phyloP scores from a whole-genome alignment of 768 basidiomycete genomes.

The Xerocomellus dryophilus region DNA sequence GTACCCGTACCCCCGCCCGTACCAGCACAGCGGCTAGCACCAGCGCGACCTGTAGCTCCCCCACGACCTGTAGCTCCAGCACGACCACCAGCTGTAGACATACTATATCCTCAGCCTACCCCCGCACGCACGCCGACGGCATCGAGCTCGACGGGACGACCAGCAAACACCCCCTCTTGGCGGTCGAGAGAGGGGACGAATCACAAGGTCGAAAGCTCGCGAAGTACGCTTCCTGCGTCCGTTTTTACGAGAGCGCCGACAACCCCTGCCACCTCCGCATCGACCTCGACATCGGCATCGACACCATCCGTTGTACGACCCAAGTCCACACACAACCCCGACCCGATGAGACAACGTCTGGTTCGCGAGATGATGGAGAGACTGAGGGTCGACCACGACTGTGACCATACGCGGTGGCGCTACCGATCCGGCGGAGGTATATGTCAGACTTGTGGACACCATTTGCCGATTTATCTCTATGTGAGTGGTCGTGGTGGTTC shows the following conservation, averaged over 20 bases:
- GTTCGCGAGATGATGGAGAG: constrained; percentile 35
- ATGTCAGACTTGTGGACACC: constrained; percentile 46
- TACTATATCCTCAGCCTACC: background rate
- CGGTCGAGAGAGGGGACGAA: background rate
- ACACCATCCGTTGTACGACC: background rate
- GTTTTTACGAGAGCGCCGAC: background rate
- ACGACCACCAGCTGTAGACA: background rate
- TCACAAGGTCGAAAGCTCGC: background rate
- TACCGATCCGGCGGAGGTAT: constrained; percentile 40
- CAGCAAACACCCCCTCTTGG: background rate
- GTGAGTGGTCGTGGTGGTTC: constrained; percentile 34
- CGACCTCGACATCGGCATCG: background rate
- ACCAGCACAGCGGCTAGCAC: background rate
- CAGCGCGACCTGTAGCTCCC: background rate
- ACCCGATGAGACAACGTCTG: constrained; percentile 15
- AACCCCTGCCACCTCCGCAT: background rate
- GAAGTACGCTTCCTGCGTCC: too few relatives aligned
- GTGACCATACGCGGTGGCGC: constrained; percentile 44
- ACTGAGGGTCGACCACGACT: constrained; percentile 55
- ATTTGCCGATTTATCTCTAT: constrained; percentile 44
- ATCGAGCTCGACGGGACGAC: background rate
- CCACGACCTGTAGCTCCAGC: background rate
- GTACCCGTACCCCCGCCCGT: too few relatives aligned
- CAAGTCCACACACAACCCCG: background rate
- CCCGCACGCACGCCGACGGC: constrained; percentile 3